Evolutionary conservation across 2,329 filamentous ascomycete genomes (phyloP).

Genomic region (Cordyceps tenuipes): DNA sequence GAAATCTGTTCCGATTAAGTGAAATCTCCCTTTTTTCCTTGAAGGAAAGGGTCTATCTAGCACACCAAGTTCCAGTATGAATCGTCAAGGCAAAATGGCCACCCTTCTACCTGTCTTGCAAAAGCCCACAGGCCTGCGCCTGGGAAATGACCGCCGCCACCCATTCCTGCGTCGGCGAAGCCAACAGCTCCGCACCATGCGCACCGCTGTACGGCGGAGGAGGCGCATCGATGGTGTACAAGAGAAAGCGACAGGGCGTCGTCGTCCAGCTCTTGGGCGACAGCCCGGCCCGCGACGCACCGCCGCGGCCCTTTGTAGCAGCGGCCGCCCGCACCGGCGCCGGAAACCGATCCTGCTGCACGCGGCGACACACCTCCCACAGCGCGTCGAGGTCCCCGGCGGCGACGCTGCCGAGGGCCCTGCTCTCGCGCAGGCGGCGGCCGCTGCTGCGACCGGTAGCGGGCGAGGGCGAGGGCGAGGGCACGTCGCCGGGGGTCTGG

Average conservation of each 20-base stretch:
- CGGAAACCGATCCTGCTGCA: not conserved
- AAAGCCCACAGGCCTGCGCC: not conserved
- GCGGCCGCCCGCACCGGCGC: not conserved
- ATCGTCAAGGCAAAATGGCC: not conserved
- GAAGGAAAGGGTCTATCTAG: not conserved
- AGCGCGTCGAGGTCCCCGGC: conserved; percentile 15
- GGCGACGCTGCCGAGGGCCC: conserved; percentile 17
- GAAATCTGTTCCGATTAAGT: not conserved
- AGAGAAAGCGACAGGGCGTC: not conserved
- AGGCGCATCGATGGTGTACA: not conserved
- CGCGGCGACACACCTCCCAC: conserved; percentile 12
- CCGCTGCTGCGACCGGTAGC: too few species aligned
- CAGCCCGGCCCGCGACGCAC: not conserved
- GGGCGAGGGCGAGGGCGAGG: too few species aligned
- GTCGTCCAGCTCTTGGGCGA: too few species aligned
- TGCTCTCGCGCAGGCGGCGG: conserved; percentile 11
- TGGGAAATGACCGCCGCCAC: not conserved
- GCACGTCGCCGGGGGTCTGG: not conserved
- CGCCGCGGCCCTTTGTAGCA: too few species aligned
- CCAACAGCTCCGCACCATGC: not conserved
- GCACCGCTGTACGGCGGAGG: not conserved
- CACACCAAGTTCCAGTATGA: too few species aligned
- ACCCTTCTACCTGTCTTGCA: not conserved
- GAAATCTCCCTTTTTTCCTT: not conserved
- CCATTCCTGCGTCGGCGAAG: conserved; percentile 3